phyloP scores from a whole-genome alignment of 805 yeast species.

The Wickerhamomyces kurtzmanii region DNA sequence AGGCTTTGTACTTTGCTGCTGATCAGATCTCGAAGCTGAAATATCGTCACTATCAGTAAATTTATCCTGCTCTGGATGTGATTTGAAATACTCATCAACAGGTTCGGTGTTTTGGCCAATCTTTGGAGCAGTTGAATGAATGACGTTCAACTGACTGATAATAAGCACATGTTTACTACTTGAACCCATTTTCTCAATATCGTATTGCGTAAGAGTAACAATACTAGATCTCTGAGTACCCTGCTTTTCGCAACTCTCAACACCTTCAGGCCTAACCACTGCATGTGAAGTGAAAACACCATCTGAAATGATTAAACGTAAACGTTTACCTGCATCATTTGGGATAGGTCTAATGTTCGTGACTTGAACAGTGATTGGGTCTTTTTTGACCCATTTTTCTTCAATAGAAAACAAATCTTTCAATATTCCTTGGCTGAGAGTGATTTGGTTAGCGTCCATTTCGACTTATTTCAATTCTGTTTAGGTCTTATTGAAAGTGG shows the following conservation, averaged over 20 bases:
- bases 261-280: slow-evolving; percentile 39
- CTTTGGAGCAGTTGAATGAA: slow-evolving; percentile 26
- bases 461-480: too few species aligned
- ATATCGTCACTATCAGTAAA: slow-evolving; percentile 5
- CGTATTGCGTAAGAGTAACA: slow-evolving; percentile 29
- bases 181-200: slow-evolving; percentile 28
- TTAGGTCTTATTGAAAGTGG: too few species aligned
- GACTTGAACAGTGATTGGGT: slow-evolving; percentile 25
- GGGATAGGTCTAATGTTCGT: slow-evolving; percentile 24
- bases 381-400: slow-evolving; percentile 7
- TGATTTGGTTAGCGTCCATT: too few species aligned
- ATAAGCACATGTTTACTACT: slow-evolving; percentile 20
- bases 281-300: slow-evolving; percentile 42
- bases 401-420: slow-evolving; percentile 11
- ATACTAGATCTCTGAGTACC: slow-evolving; percentile 36
- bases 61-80: slow-evolving; percentile 46
- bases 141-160: slow-evolving; percentile 12
- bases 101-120: slow-evolving; percentile 26
- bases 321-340: slow-evolving; percentile 30
- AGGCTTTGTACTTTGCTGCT: slow-evolving; percentile 11
- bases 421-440: slow-evolving; percentile 6
- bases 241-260: slow-evolving; percentile 31
- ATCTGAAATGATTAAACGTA: slow-evolving; percentile 40
- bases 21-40: too few species aligned
- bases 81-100: slow-evolving; percentile 48